Percentiles rank a stretch among this genome's conserved stretches.
Conservation (phyloP, 2,329 filamentous ascomycete genomes). For the Proliferodiscus dingleyae region DNA sequence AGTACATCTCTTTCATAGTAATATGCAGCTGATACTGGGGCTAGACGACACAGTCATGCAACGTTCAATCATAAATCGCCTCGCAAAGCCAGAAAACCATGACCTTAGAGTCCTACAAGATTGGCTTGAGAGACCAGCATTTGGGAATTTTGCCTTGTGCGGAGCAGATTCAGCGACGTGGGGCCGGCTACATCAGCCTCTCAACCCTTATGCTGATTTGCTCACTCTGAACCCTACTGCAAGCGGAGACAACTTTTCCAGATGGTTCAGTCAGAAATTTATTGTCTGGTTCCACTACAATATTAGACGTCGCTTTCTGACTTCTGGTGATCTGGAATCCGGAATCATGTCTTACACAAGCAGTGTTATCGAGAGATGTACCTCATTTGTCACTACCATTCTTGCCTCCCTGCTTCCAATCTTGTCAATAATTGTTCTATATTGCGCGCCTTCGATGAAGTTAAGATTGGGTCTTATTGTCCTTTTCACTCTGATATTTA, state of each 20-base stretch:
- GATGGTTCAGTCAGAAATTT: constrained; percentile 1
- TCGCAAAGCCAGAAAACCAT: neutral
- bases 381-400: neutral
- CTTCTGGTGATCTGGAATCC: neutral
- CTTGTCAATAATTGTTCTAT: constrained; percentile 15
- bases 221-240: neutral
- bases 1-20: neutral
- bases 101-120: neutral
- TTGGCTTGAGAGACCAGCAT: neutral
- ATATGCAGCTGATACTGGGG: neutral
- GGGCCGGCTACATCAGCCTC: neutral
- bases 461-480: constrained; percentile 11
- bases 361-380: neutral
- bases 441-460: constrained; percentile 3
- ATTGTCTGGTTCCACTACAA: neutral
- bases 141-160: neutral
- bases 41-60: constrained; percentile 1
- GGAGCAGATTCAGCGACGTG: neutral
- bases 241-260: neutral
- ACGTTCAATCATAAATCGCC: neutral
- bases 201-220: neutral
- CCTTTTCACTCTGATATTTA: constrained; percentile 16
- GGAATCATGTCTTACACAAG: neutral
- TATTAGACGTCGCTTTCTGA: neutral
- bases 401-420: constrained; percentile 15